These are phyloP conservation scores for Takashimella koratensis DNA, from an alignment of 1,284 basidiomycete species.

Conservation along the genomic window DNA sequence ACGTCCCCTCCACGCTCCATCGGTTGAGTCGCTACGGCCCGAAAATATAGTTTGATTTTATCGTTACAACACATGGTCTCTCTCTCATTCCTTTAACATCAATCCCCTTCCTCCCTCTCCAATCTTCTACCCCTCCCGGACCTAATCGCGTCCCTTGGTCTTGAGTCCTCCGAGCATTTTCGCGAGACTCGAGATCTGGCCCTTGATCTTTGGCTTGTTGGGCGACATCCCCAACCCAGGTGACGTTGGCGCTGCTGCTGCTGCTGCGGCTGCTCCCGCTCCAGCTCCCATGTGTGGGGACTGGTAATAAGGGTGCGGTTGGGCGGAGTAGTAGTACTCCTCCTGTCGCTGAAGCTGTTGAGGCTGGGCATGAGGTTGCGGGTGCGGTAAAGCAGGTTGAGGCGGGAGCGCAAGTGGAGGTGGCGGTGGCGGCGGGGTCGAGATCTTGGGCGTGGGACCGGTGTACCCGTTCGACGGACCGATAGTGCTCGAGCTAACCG, in stretches of 20 bases:
- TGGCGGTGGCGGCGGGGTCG: background rate
- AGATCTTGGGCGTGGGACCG: background rate
- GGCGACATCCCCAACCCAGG: constrained; percentile 13
- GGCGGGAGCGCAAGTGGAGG: background rate
- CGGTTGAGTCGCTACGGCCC: no score
- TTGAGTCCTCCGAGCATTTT: constrained; percentile 49
- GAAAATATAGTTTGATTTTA: no score
- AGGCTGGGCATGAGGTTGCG: background rate
- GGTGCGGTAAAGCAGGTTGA: background rate
- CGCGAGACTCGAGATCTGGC: constrained; percentile 44
- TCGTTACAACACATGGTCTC: no score
- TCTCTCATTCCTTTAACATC: no score
- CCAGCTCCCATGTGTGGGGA: background rate
- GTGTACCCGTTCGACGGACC: no score
- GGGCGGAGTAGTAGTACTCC: no score
- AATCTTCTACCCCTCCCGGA: no score
- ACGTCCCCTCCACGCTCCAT: no score
- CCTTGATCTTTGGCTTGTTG: constrained; percentile 45
- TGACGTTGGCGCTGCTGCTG: background rate
- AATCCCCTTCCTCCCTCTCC: no score
- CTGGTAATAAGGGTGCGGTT: background rate
- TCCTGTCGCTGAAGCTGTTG: background rate
- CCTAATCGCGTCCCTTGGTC: constrained; percentile 38
- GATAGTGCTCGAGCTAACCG: background rate
- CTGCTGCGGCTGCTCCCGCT: background rate